Base-by-base conservation (phyloP, 2,329 filamentous ascomycete species). In the Fusarium camptoceras region DNA sequence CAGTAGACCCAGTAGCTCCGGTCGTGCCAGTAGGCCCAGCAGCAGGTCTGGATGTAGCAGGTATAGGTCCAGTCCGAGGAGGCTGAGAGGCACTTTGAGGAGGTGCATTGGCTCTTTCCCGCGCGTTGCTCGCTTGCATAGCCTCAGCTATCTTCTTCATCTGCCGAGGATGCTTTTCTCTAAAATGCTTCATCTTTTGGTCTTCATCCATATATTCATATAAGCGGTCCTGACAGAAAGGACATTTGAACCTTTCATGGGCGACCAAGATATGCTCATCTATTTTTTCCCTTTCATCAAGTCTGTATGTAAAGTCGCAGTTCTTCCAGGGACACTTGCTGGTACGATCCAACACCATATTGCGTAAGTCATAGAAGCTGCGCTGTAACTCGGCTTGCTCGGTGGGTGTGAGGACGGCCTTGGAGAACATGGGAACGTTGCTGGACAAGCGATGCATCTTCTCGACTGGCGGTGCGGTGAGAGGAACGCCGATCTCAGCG, bases 371-470 rank as follows among this genome's bases (percentile, higher is more conserved):
- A 43, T 51, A 59, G 20, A 62, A 28, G 11, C 27, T 8, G 0
- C 3, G 8, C 34, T 83, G 80, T 1, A 84, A 73, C 7, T 75
- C 70, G 4, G 73, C 76, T 51, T 81, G 76, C 64, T 85, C 83
- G 0, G 77, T 80, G 0, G 79, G 78, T 0, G 83, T 85, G 56
- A 83, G 70, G 18, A 83, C 73, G 2, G 75, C 78, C 25, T 79
- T 76, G 18, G 77, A 78, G 18, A 82, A 70, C 47, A 78, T 77
- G 2, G 83, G 82, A 27, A 82, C 69, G 30, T 73, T 75, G 20
- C 71, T 68, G 1, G 76, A 74, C 0, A 76, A 80, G 14, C 75
- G 75, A 47, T 84, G 74, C 20, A 85, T 67, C 3, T 70, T 68
- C 61, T 85, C 83, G 2, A 77, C 39, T 1, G 76, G 69, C 1